Evolutionary conservation across 2,329 filamentous ascomycete species (phyloP).

Genomic region (Alternaria atra): DNA sequence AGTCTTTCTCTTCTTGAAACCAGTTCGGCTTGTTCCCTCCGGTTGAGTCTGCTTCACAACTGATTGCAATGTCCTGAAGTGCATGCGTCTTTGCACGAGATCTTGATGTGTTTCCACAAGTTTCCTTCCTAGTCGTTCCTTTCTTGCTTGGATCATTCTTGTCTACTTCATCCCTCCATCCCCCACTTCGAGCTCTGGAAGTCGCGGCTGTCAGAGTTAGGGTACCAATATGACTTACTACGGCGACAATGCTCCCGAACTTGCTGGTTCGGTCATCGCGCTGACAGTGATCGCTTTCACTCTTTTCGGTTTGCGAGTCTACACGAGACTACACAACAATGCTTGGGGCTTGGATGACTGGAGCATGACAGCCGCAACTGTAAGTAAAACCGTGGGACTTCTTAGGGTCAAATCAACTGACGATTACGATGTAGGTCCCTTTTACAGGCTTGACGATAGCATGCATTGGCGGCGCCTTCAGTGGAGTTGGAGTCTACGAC

Average conservation of each 20-base stretch:
- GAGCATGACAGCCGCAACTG: slow-evolving; percentile 16
- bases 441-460: slow-evolving; percentile 17
- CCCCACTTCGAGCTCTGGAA: background rate
- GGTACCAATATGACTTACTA: slow-evolving; percentile 13
- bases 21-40: slow-evolving; percentile 1
- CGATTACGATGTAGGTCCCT: background rate
- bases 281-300: slow-evolving; percentile 10
- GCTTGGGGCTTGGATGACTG: slow-evolving; percentile 18
- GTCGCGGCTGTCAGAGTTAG: background rate
- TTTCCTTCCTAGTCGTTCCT: background rate
- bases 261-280: slow-evolving; percentile 12
- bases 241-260: slow-evolving; percentile 12
- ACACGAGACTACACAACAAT: slow-evolving; percentile 14
- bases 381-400: background rate
- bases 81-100: background rate
- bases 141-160: background rate
- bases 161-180: background rate
- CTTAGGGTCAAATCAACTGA: background rate
- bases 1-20: slow-evolving; percentile 7
- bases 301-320: slow-evolving; percentile 14
- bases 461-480: slow-evolving; percentile 16
- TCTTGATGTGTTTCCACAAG: background rate
- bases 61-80: background rate
- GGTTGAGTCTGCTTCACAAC: background rate
- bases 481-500: slow-evolving; percentile 13